Conservation (phyloP, 768 basidiomycete species). For the Calocybe gangraenosa region DNA sequence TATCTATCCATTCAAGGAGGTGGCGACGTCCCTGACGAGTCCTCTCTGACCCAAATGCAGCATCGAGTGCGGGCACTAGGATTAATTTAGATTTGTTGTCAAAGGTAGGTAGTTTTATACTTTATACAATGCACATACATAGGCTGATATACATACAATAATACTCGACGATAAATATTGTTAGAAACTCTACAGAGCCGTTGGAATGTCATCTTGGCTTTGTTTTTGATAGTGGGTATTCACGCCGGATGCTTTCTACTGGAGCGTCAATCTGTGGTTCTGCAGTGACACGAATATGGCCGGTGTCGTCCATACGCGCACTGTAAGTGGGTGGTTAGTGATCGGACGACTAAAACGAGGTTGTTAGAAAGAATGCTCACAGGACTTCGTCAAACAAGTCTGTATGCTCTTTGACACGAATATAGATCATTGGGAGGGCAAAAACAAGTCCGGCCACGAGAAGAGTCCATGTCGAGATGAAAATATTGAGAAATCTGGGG, state of each 20-base stretch:
- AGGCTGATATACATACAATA: too few relatives aligned
- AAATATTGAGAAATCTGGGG: conserved; percentile 61
- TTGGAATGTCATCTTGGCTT: too few relatives aligned
- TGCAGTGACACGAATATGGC: conserved; percentile 21
- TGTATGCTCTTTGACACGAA: conserved; percentile 60
- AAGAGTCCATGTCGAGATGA: conserved; percentile 71
- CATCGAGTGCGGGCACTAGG: too few relatives aligned
- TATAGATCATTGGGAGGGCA: conserved; percentile 71
- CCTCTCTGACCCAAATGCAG: too few relatives aligned
- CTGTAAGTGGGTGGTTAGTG: conserved; percentile 17
- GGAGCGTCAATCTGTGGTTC: neutral
- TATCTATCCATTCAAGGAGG: too few relatives aligned
- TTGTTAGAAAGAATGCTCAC: conserved; percentile 29
- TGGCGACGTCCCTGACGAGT: too few relatives aligned
- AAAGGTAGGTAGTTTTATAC: neutral
- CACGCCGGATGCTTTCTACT: neutral
- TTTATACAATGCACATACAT: too few relatives aligned
- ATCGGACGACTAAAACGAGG: conserved; percentile 2
- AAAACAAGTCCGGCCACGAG: conserved; percentile 60
- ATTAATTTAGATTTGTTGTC: conserved; percentile 4
- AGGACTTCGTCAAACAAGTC: conserved; percentile 48
- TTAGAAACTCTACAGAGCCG: too few relatives aligned
- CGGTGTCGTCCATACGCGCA: conserved; percentile 40
- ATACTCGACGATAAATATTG: too few relatives aligned
- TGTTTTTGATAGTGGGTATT: neutral